Evolutionary conservation across 306 rosid species (phyloP).

Genomic region (Sophora flavescens): DNA sequence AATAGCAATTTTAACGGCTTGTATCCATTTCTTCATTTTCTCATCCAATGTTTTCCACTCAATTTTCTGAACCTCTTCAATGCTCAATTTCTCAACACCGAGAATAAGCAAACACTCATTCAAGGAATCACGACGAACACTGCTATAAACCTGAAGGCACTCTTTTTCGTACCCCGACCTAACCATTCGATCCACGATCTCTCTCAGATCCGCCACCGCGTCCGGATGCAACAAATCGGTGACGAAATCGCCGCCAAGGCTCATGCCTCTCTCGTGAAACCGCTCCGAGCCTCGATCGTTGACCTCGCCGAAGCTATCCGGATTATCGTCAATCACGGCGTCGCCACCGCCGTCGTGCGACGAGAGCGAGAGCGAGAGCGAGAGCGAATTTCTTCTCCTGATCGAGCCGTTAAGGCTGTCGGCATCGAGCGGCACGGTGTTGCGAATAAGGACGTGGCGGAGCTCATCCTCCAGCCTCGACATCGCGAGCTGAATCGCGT

Average conservation of each 20-base stretch:
- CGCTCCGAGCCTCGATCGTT: slow-evolving; percentile 57
- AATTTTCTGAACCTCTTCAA: slow-evolving; percentile 90
- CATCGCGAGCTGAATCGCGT: slow-evolving; percentile 92
- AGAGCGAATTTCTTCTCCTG: slow-evolving; percentile 60
- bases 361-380: slow-evolving; percentile 56
- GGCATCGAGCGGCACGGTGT: slow-evolving; percentile 77
- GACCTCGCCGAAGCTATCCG: slow-evolving; percentile 72
- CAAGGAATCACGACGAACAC: slow-evolving; percentile 85
- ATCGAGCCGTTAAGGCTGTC: slow-evolving; percentile 76
- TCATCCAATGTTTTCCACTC: slow-evolving; percentile 84
- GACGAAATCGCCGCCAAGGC: slow-evolving; percentile 68
- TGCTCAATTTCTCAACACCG: slow-evolving; percentile 85
- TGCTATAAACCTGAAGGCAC: slow-evolving; percentile 84
- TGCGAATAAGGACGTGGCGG: slow-evolving; percentile 72
- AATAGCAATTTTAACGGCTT: slow-evolving; percentile 80
- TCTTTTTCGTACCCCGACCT: slow-evolving; percentile 88
- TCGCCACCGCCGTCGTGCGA: slow-evolving; percentile 37
- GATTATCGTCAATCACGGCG: slow-evolving; percentile 51
- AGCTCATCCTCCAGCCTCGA: slow-evolving; percentile 89
- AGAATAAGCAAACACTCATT: slow-evolving; percentile 80
- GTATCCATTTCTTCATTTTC: slow-evolving; percentile 97
- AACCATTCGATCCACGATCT: slow-evolving; percentile 85
- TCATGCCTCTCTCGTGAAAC: slow-evolving; percentile 83
- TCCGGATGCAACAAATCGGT: slow-evolving; percentile 77
- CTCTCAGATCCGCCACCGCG: slow-evolving; percentile 72